A percentile compares a stretch with the other conserved stretches of the same genome.
Evolutionary conservation across 139 green algal genomes (phyloP).

Genomic region (Picocystis salinarum): DNA sequence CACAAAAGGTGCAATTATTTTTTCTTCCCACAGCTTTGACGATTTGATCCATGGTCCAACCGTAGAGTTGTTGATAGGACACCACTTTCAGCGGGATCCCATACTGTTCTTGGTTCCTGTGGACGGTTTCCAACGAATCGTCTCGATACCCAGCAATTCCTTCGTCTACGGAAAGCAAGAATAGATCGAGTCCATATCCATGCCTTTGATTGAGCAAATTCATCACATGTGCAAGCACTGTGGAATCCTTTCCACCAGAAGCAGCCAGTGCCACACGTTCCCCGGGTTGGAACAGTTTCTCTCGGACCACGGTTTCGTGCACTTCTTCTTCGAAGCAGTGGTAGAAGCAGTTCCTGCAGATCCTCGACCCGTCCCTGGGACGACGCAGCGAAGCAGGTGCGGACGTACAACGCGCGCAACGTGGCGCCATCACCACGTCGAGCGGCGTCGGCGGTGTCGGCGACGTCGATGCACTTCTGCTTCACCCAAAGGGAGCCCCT

Average conservation of each 20-base stretch:
- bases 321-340: constrained; percentile 69
- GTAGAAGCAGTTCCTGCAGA: constrained; percentile 87
- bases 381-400: background rate
- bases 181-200: constrained; percentile 82
- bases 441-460: too few relatives aligned
- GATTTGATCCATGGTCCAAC: constrained; percentile 98
- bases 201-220: constrained; percentile 72
- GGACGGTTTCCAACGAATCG: constrained; percentile 87
- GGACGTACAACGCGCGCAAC: too few relatives aligned
- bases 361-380: constrained; percentile 16
- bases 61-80: constrained; percentile 55
- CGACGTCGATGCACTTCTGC: too few relatives aligned
- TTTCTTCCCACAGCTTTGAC: constrained; percentile 65
- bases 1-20: constrained; percentile 97
- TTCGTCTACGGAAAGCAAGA: constrained; percentile 93
- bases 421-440: too few relatives aligned
- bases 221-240: constrained; percentile 86
- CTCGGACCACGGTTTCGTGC: constrained; percentile 64
- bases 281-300: constrained; percentile 57
- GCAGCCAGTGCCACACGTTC: constrained; percentile 77
- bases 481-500: too few relatives aligned
- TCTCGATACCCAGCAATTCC: constrained; percentile 89
- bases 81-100: constrained; percentile 5
- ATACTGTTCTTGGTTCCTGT: constrained; percentile 74
- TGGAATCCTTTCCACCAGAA: constrained; percentile 78